Base-by-base conservation (phyloP, 345 rosid genomes). In the Moringa oleifera region DNA sequence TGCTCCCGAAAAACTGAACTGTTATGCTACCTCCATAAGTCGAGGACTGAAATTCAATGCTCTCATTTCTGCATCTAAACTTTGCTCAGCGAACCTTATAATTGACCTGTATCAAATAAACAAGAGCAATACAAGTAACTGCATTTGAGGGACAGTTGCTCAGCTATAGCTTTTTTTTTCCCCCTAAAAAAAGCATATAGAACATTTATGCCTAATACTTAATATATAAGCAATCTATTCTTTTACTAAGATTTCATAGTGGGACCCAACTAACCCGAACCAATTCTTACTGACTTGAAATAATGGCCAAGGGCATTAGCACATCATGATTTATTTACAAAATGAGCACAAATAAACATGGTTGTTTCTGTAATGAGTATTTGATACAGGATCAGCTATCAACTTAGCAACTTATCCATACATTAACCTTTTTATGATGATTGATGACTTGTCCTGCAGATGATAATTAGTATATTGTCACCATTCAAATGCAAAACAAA, bases 41-140 rank as follows among this genome's bases (percentile, higher is more conserved):
- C 99, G 95, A 76, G 99, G 97, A 77, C 99, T 94, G 77, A 94
- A 94, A 78, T 86, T 69, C 8, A 78, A 77, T 15, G 81, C 68
- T 80, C 96, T 82, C 73, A 68, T 70, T 74, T 82, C 81, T 52
- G 89, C 89, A 78, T 86, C 82, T 68, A 88, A 68, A 79, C 96
- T 80, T 74, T 83, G 94, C 70, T 83, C 95, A 21, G 96, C 83
- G 71, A 94, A 94, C 57, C 78, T 85, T 64, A 94, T 75, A 67
- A 94, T 81, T 57, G 92, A 75, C 76, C 99, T 94, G 84, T 81
- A 71, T 55, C 51, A 72, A 46, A 58, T 61, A 59, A 69, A 47
- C 51, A 64, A 3, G 20, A 68, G 58, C 55, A 57, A 51, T 18
- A 41, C 15, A 73, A 51, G 52, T 59, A 11, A 57, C 21, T 25